Conservation (phyloP, 2,329 filamentous ascomycete species). For the Phialocephala sp. region DNA sequence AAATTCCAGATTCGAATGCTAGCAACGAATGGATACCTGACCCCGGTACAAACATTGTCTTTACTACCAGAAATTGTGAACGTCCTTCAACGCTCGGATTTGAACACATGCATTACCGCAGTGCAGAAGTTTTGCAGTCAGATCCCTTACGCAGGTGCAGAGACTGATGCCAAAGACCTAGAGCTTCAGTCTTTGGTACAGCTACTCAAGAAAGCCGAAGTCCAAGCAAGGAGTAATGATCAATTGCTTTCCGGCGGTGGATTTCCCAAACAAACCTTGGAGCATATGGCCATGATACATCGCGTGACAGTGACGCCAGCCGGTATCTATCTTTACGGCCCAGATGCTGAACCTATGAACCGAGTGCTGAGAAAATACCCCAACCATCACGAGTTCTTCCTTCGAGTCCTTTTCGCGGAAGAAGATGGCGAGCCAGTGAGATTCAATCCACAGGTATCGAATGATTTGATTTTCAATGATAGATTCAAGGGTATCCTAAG, state of each 20-base stretch:
- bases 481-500: constrained; percentile 67
- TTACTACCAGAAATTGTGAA: constrained; percentile 14
- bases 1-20: constrained; percentile 18
- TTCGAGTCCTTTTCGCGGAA: constrained; percentile 75
- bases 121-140: constrained; percentile 12
- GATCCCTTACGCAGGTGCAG: constrained; percentile 12
- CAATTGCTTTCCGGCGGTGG: not conserved
- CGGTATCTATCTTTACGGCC: constrained; percentile 61
- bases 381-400: constrained; percentile 64
- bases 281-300: constrained; percentile 14
- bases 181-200: constrained; percentile 3
- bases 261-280: not conserved
- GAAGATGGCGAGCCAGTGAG: constrained; percentile 71
- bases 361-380: constrained; percentile 71
- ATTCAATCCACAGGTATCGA: constrained; percentile 58
- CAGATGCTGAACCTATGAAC: constrained; percentile 71
- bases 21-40: constrained; percentile 11
- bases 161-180: constrained; percentile 13
- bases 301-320: constrained; percentile 60
- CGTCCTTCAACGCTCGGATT: constrained; percentile 1
- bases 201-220: not conserved
- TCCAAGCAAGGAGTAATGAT: not conserved
- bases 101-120: not conserved
- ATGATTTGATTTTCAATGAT: constrained; percentile 56
- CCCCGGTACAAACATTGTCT: not conserved